Percentiles rank a stretch among this genome's conserved stretches.
Evolutionary conservation across 345 rosid species (phyloP).

Genomic region (Adansonia digitata): DNA sequence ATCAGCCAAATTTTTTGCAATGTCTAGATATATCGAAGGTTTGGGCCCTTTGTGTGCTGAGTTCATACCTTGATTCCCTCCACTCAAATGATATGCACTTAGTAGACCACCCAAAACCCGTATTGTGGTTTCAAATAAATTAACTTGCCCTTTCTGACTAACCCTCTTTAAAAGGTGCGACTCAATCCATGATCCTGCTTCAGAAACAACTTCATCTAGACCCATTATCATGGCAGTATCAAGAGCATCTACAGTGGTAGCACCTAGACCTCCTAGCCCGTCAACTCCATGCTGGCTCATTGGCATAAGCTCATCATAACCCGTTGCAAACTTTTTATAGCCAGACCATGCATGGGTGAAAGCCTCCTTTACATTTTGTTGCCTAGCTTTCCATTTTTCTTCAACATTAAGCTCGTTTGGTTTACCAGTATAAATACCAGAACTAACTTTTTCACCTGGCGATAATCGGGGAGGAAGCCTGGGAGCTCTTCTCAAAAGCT

Average conservation of each 20-base stretch:
- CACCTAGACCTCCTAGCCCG: slow-evolving; percentile 97
- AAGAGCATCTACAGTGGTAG: slow-evolving; percentile 91
- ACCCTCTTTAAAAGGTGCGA: slow-evolving; percentile 68
- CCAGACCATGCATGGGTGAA: slow-evolving; percentile 95
- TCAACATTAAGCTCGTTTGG: slow-evolving; percentile 23
- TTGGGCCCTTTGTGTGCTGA: slow-evolving; percentile 44
- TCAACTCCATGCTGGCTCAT: slow-evolving; percentile 62
- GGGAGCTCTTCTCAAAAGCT: slow-evolving; percentile 71
- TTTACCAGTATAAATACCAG: slow-evolving; percentile 19
- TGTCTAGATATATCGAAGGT: slow-evolving; percentile 65
- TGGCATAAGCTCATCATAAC: slow-evolving; percentile 94
- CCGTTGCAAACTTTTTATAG: slow-evolving; percentile 80
- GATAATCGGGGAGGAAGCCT: slow-evolving; percentile 84
- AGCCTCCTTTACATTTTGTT: slow-evolving; percentile 72
- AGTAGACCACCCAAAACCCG: slow-evolving; percentile 94
- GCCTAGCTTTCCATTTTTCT: slow-evolving; percentile 61
- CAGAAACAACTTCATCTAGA: slow-evolving; percentile 64
- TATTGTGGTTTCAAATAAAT: slow-evolving; percentile 92
- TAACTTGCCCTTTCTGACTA: slow-evolving; percentile 82
- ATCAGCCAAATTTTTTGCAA: slow-evolving; percentile 80
- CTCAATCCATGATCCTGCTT: slow-evolving; percentile 88
- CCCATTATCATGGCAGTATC: slow-evolving; percentile 99
- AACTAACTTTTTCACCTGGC: slow-evolving; percentile 51
- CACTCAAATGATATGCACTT: slow-evolving; percentile 95
- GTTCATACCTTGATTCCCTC: slow-evolving; percentile 58